These are phyloP conservation scores for Pseudozyma hubeiensis DNA, from an alignment of 1,284 basidiomycete species.

Conservation along the genomic window DNA sequence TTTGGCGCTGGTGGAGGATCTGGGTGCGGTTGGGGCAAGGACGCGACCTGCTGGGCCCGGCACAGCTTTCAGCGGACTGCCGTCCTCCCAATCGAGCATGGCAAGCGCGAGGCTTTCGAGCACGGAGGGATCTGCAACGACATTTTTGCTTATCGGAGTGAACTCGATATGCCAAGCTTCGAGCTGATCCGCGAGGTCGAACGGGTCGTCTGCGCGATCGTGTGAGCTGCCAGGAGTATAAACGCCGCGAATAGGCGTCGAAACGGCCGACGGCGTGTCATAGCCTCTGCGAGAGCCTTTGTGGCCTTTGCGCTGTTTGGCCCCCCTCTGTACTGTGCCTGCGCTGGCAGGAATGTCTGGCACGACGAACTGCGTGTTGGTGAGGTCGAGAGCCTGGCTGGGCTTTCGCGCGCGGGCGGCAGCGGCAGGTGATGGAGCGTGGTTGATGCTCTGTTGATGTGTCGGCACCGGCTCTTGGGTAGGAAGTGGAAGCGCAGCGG, in stretches of 20 bases:
- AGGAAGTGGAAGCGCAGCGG: conserved; percentile 8
- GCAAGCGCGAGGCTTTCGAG: conserved; percentile 39
- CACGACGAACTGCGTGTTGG: conserved; percentile 49
- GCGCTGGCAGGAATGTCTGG: conserved; percentile 48
- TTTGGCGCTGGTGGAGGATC: conserved; percentile 13
- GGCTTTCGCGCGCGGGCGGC: conserved; percentile 43
- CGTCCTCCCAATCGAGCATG: conserved; percentile 50
- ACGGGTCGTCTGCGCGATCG: conserved; percentile 44
- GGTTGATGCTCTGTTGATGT: not conserved
- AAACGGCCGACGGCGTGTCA: conserved; percentile 33
- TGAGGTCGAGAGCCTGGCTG: conserved; percentile 52
- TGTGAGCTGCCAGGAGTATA: conserved; percentile 37
- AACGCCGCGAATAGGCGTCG: conserved; percentile 33
- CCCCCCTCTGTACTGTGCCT: conserved; percentile 17
- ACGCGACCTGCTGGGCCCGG: conserved; percentile 23
- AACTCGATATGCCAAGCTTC: conserved; percentile 67
- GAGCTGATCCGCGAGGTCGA: conserved; percentile 52
- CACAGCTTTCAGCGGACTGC: conserved; percentile 40
- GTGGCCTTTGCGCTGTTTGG: conserved; percentile 41
- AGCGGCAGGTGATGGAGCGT: conserved; percentile 11
- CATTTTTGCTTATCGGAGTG: conserved; percentile 58
- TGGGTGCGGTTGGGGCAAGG: conserved; percentile 25
- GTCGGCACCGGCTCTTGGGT: conserved; percentile 3
- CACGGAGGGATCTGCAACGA: conserved; percentile 46
- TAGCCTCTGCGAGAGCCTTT: conserved; percentile 34